These are phyloP conservation scores for Brasenia schreberi DNA, from an alignment of 164 flowering plant species.

Conservation along the genomic window DNA sequence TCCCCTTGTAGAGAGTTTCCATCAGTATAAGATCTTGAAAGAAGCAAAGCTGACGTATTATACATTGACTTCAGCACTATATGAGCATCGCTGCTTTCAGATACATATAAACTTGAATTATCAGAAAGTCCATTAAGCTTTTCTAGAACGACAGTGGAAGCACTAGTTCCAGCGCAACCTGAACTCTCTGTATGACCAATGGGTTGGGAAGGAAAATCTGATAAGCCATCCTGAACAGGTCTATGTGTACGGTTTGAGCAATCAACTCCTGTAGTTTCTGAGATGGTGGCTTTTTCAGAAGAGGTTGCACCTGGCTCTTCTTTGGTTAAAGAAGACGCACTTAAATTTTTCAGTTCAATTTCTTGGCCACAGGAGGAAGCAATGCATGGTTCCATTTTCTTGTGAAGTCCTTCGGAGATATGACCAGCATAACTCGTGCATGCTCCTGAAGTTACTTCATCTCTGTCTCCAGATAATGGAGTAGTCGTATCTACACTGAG, in stretches of 20 bases:
- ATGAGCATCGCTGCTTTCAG: slow-evolving; percentile 19
- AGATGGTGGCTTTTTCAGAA: no score
- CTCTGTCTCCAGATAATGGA: background rate
- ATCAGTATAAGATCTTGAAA: slow-evolving; percentile 19
- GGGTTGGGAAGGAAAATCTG: background rate
- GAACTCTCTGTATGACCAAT: background rate
- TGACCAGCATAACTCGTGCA: slow-evolving; percentile 7
- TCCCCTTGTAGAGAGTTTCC: slow-evolving; percentile 16
- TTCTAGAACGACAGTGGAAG: slow-evolving; percentile 2
- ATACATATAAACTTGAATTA: slow-evolving; percentile 1
- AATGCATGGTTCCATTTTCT: slow-evolving; percentile 7
- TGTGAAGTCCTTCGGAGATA: slow-evolving; percentile 5
- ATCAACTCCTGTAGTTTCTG: background rate
- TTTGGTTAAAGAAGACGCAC: slow-evolving; percentile 1
- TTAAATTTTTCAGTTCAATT: slow-evolving; percentile 6
- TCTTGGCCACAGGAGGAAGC: background rate
- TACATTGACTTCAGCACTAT: slow-evolving; percentile 30
- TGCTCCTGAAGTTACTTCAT: background rate
- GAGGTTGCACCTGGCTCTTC: slow-evolving; percentile 8
- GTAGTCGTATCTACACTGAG: no score
- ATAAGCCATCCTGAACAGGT: background rate
- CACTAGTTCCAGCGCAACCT: background rate
- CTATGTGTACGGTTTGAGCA: background rate
- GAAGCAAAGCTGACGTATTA: slow-evolving; percentile 45
- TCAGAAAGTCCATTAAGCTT: slow-evolving; percentile 4